Conservation (phyloP, 2,329 filamentous ascomycete genomes). For the Phialophora verrucosa region DNA sequence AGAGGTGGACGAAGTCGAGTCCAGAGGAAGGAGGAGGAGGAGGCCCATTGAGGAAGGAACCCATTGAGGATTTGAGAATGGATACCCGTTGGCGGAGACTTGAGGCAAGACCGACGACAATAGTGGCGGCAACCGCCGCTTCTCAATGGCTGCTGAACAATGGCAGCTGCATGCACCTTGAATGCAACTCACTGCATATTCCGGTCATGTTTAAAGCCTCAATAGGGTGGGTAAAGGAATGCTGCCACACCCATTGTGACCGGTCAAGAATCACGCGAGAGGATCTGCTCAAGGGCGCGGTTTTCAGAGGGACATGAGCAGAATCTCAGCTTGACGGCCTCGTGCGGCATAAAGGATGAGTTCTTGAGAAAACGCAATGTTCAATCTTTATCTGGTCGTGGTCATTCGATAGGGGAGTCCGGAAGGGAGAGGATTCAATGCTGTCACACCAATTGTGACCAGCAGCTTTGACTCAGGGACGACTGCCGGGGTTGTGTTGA, state of each 20-base stretch:
- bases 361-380: neutral
- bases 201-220: neutral
- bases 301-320: neutral
- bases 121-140: neutral
- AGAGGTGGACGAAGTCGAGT: neutral
- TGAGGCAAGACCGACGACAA: conserved; percentile 1
- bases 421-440: neutral
- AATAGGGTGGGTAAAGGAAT: neutral
- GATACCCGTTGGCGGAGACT: neutral
- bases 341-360: neutral
- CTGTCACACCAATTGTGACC: neutral
- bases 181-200: neutral
- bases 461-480: neutral
- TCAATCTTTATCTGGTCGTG: neutral
- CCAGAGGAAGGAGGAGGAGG: neutral
- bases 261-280: neutral
- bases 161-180: neutral
- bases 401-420: neutral
- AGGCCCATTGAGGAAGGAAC: conserved; percentile 4
- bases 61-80: neutral
- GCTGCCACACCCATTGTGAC: conserved; percentile 4
- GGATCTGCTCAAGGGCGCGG: neutral
- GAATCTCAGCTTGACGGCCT: neutral
- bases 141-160: neutral
- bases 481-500: neutral